Evolutionary conservation across 352 stramenopile species (phyloP).

Genomic region (Thalassiosira sp.): DNA sequence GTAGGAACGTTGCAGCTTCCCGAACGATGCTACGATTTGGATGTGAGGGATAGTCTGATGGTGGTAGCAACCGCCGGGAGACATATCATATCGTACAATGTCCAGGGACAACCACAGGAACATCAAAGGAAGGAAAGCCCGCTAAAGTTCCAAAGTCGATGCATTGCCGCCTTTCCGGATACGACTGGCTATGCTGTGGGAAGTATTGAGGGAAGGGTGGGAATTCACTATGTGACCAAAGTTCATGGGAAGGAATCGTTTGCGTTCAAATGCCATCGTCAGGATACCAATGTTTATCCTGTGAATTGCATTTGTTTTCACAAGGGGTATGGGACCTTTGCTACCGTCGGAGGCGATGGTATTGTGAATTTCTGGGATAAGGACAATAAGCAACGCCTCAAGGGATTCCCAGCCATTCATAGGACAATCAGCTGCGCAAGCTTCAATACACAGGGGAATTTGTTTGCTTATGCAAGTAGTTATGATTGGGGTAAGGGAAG

Average conservation of each 20-base stretch:
- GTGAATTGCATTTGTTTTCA: conserved; percentile 97
- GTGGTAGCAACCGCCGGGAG: conserved; percentile 92
- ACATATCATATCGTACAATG: conserved; percentile 89
- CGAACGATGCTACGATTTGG: conserved; percentile 93
- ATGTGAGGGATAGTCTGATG: conserved; percentile 90
- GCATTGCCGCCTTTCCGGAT: conserved; percentile 83
- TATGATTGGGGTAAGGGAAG: conserved; percentile 97
- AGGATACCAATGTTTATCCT: conserved; percentile 90
- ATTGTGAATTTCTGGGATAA: conserved; percentile 99
- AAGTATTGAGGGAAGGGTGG: conserved; percentile 95
- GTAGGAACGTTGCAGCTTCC: conserved; percentile 90
- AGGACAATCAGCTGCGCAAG: conserved; percentile 89
- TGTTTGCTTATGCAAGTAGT: conserved; percentile 94
- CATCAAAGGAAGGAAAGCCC: conserved; percentile 79
- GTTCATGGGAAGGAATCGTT: conserved; percentile 87
- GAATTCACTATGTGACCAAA: conserved; percentile 91
- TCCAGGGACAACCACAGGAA: conserved; percentile 87
- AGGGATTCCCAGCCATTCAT: conserved; percentile 85
- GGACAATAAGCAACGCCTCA: conserved; percentile 95
- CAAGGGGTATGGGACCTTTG: conserved; percentile 91
- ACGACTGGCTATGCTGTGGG: conserved; percentile 88
- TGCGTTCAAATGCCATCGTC: conserved; percentile 97
- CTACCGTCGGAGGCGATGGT: conserved; percentile 92
- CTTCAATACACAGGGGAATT: conserved; percentile 92
- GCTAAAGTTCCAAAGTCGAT: conserved; percentile 89